Percentiles rank a stretch among this genome's conserved stretches.
Evolutionary conservation across 176 grass and related monocot species (phyloP).

Genomic region (Pontederia crassipes): DNA sequence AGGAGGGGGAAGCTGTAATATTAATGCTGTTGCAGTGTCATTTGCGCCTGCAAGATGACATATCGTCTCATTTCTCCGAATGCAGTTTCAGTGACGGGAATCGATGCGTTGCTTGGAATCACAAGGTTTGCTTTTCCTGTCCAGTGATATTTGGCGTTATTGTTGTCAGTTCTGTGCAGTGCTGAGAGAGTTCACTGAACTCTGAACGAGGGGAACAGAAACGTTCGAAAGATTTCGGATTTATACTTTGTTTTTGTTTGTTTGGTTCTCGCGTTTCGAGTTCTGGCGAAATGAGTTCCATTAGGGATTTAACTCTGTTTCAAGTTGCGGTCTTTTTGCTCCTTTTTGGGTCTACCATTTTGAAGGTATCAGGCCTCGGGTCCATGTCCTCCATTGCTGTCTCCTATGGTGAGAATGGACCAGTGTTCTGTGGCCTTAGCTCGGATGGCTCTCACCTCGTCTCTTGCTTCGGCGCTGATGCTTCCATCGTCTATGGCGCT

Average conservation of each 20-base stretch:
- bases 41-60: too few species aligned
- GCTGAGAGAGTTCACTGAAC: too few species aligned
- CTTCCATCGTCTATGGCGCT: constrained; percentile 80
- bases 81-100: too few species aligned
- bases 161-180: too few species aligned
- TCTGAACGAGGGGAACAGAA: too few species aligned
- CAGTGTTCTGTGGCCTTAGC: constrained; percentile 78
- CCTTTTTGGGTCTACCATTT: constrained; percentile 15
- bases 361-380: constrained; percentile 41
- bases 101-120: too few species aligned
- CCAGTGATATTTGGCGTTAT: too few species aligned
- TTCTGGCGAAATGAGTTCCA: constrained; percentile 10
- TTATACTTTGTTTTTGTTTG: neutral
- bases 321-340: constrained; percentile 21
- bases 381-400: constrained; percentile 96
- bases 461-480: constrained; percentile 69
- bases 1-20: too few species aligned
- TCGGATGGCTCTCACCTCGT: constrained; percentile 77
- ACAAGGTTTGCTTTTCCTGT: too few species aligned
- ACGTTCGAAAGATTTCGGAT: neutral
- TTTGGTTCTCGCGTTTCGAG: neutral
- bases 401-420: constrained; percentile 87
- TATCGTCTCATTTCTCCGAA: too few species aligned
- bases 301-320: neutral
- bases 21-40: too few species aligned